Percentiles rank a stretch among this genome's conserved stretches.
Conservation (phyloP, 306 rosid species). For the Prunus mume region DNA sequence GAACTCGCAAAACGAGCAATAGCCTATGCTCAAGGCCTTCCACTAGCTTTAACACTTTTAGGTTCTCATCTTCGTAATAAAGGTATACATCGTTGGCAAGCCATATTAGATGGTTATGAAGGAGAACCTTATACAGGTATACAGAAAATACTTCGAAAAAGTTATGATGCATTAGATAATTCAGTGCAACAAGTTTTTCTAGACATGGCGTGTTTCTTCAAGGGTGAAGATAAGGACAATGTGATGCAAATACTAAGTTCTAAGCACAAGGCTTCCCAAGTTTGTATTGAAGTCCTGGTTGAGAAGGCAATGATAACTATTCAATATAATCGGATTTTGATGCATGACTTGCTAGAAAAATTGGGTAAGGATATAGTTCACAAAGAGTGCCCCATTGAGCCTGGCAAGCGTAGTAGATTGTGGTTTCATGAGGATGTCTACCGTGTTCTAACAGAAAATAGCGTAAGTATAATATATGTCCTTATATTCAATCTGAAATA, state of each 20-base stretch:
- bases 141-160: constrained; percentile 30
- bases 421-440: constrained; percentile 32
- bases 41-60: constrained; percentile 39
- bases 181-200: constrained; percentile 25
- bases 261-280: constrained; percentile 3
- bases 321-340: not conserved
- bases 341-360: constrained; percentile 47
- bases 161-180: constrained; percentile 26
- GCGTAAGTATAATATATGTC: not conserved
- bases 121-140: constrained; percentile 30
- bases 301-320: constrained; percentile 13
- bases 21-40: constrained; percentile 6
- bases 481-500: too few relatives aligned
- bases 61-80: constrained; percentile 30
- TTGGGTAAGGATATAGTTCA: constrained; percentile 34
- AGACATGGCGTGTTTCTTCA: constrained; percentile 42
- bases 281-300: not conserved
- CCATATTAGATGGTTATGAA: constrained; percentile 30
- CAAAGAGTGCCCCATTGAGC: constrained; percentile 17
- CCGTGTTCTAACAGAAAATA: not conserved
- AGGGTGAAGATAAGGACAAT: constrained; percentile 15
- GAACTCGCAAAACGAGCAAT: not conserved
- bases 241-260: constrained; percentile 34
- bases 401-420: constrained; percentile 25
- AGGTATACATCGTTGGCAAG: constrained; percentile 27